Evolutionary conservation across 495 filamentous ascomycete genomes (phyloP).

Genomic region (Hypoxylon cercidicola): DNA sequence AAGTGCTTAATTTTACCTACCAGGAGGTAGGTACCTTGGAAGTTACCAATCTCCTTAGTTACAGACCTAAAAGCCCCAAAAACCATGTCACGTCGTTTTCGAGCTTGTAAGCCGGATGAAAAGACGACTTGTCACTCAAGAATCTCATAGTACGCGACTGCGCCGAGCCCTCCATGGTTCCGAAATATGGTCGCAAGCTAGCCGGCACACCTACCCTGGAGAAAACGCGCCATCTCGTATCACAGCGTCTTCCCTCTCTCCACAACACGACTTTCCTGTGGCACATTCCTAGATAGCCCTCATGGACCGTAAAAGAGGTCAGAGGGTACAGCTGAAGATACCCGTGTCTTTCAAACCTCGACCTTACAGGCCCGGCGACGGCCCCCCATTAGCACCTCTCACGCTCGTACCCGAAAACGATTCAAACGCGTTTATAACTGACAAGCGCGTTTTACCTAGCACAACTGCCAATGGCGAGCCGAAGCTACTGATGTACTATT

Average conservation of each 20-base stretch:
- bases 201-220: slow-evolving; percentile 28
- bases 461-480: slow-evolving; percentile 43
- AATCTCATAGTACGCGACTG: background rate
- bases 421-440: slow-evolving; percentile 58
- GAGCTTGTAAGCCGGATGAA: no score
- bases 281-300: slow-evolving; percentile 9
- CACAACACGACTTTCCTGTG: slow-evolving; percentile 8
- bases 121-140: no score
- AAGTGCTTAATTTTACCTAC: no score
- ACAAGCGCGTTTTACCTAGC: slow-evolving; percentile 53
- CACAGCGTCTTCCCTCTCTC: background rate
- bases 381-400: slow-evolving; percentile 50
- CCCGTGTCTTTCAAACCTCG: slow-evolving; percentile 45
- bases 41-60: no score
- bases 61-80: no score
- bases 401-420: slow-evolving; percentile 50
- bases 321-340: slow-evolving; percentile 44
- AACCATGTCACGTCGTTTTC: no score
- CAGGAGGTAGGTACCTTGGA: no score
- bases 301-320: slow-evolving; percentile 27
- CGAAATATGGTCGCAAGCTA: background rate
- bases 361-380: slow-evolving; percentile 52
- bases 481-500: slow-evolving; percentile 50
- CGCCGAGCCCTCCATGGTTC: background rate
- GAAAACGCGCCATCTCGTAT: background rate